Conservation (phyloP, 176 grass and related monocot genomes). For the Ensete ventricosum region DNA sequence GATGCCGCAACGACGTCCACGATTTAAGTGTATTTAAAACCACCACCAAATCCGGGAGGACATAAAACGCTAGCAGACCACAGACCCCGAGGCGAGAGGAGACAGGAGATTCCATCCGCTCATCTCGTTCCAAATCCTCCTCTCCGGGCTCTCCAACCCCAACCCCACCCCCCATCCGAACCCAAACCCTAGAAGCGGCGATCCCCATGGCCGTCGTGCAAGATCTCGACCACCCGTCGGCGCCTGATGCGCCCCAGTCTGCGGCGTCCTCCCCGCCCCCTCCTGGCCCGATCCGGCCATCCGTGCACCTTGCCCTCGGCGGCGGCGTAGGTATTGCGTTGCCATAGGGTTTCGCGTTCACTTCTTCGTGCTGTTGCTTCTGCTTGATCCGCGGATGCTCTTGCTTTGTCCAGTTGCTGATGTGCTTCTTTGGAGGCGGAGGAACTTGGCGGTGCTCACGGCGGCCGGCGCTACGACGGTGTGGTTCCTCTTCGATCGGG, state of each 20-base stretch:
- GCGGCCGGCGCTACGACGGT: constrained; percentile 46
- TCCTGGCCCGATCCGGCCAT: constrained; percentile 22
- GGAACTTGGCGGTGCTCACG: constrained; percentile 44
- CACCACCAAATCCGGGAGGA: too few relatives aligned
- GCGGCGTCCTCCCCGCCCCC: constrained; percentile 24
- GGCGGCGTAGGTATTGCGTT: constrained; percentile 47
- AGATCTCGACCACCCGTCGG: neutral
- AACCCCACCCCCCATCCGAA: neutral
- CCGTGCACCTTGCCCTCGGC: constrained; percentile 56
- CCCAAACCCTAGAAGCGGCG: neutral
- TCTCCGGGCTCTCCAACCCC: too few relatives aligned
- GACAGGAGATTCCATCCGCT: too few relatives aligned
- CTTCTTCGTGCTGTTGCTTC: neutral
- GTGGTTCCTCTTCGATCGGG: constrained; percentile 80
- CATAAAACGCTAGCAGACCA: too few relatives aligned
- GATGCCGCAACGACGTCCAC: too few relatives aligned
- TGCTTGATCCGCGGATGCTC: neutral
- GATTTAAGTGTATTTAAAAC: too few relatives aligned
- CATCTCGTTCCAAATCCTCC: neutral
- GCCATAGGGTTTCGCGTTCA: neutral
- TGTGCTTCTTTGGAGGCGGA: constrained; percentile 79
- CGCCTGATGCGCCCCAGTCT: constrained; percentile 21
- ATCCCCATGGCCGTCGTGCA: neutral
- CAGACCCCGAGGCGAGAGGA: too few relatives aligned
- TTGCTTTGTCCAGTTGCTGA: constrained; percentile 45